These are phyloP conservation scores for Sordariomycetes sp. DNA, from an alignment of 2,329 filamentous ascomycete species.

Conservation along the genomic window DNA sequence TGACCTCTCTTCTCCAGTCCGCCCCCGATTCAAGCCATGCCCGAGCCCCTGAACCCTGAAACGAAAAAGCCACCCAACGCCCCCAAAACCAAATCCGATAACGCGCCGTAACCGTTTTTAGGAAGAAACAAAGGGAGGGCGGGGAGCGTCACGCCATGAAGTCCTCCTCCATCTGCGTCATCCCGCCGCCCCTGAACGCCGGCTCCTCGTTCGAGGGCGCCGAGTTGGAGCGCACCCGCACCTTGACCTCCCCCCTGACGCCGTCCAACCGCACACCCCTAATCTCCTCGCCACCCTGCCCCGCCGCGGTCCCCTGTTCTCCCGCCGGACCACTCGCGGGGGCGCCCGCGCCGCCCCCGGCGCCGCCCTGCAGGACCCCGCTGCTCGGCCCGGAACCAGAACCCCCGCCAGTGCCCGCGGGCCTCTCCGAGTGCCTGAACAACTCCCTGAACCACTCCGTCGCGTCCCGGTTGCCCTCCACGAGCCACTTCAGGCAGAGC, in stretches of 20 bases:
- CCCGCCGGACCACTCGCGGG: constrained; percentile 21
- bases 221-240: constrained; percentile 15
- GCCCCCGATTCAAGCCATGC: too few relatives aligned
- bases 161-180: constrained; percentile 10
- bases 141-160: constrained; percentile 7
- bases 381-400: constrained; percentile 15
- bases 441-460: constrained; percentile 61
- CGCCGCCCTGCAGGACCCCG: not conserved
- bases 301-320: not conserved
- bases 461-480: constrained; percentile 65
- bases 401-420: constrained; percentile 6
- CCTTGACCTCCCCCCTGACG: constrained; percentile 44
- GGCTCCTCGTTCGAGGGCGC: constrained; percentile 5
- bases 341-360: constrained; percentile 17
- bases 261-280: constrained; percentile 38
- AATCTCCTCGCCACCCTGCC: not conserved
- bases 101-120: not conserved
- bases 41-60: too few relatives aligned
- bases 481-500: constrained; percentile 75
- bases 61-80: not conserved
- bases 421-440: constrained; percentile 20
- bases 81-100: not conserved
- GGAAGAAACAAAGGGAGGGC: not conserved
- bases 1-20: too few relatives aligned
- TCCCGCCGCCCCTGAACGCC: constrained; percentile 5